Evolutionary conservation across 2,329 filamentous ascomycete genomes (phyloP).

Genomic region (Orbilia blumenaviensis): DNA sequence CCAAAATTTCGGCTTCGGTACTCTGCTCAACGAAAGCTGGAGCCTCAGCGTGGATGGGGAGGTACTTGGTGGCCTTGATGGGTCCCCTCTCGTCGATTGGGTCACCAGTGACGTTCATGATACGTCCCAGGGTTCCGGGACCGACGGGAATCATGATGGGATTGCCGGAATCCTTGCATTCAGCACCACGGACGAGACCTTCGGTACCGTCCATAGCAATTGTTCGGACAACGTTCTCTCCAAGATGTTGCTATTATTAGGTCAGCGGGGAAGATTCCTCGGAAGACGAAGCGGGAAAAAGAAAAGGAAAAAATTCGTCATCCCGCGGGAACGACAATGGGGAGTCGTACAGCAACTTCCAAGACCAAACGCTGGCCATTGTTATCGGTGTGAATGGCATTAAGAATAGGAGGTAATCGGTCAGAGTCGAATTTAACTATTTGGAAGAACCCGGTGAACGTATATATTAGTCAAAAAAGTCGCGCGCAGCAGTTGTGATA

Average conservation of each 20-base stretch:
- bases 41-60: slow-evolving; percentile 93
- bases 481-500: slow-evolving; percentile 48
- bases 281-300: slow-evolving; percentile 5
- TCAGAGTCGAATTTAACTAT: slow-evolving; percentile 85
- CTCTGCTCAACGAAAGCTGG: slow-evolving; percentile 95
- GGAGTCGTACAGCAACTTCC: slow-evolving; percentile 84
- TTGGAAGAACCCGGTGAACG: neutral
- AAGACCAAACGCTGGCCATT: slow-evolving; percentile 92
- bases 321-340: slow-evolving; percentile 33
- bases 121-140: slow-evolving; percentile 91
- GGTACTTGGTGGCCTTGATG: slow-evolving; percentile 88
- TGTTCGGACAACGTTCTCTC: slow-evolving; percentile 97
- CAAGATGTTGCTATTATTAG: slow-evolving; percentile 86
- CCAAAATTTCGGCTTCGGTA: slow-evolving; percentile 92
- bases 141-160: slow-evolving; percentile 98
- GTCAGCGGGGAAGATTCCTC: slow-evolving; percentile 15
- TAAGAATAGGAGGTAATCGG: slow-evolving; percentile 95
- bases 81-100: slow-evolving; percentile 99
- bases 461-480: slow-evolving; percentile 12
- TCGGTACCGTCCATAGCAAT: slow-evolving; percentile 99
- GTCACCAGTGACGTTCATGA: slow-evolving; percentile 99
- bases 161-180: slow-evolving; percentile 84
- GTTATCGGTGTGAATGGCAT: slow-evolving; percentile 91
- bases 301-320: slow-evolving; percentile 9
- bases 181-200: slow-evolving; percentile 94